Percentiles rank a stretch among this genome's conserved stretches.
These are phyloP conservation scores for Globisporangium spiculum DNA, from an alignment of 352 stramenopile species.

Conservation along the genomic window DNA sequence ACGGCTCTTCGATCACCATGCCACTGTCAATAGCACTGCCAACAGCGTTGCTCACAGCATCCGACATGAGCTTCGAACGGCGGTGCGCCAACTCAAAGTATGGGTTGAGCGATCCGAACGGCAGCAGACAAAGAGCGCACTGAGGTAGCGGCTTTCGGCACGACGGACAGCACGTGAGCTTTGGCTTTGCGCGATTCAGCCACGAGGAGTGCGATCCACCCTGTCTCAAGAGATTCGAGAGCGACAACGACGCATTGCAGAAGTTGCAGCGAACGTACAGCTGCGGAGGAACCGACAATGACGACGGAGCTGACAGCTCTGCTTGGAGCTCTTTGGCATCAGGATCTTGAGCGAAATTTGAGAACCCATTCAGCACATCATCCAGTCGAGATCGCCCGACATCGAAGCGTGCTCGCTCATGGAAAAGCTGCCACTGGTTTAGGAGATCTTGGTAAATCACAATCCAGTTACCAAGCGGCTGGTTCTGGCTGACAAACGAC, in stretches of 20 bases:
- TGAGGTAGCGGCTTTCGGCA: slow-evolving; percentile 93
- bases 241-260: slow-evolving; percentile 88
- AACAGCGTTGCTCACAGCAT: slow-evolving; percentile 42
- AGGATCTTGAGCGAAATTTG: slow-evolving; percentile 48
- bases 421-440: slow-evolving; percentile 94
- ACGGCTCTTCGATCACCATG: slow-evolving; percentile 48
- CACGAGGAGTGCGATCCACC: slow-evolving; percentile 90
- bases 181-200: slow-evolving; percentile 87
- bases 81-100: slow-evolving; percentile 93
- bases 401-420: slow-evolving; percentile 91
- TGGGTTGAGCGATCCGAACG: slow-evolving; percentile 92
- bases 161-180: slow-evolving; percentile 87
- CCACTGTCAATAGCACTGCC: slow-evolving; percentile 30
- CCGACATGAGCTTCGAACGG: slow-evolving; percentile 56
- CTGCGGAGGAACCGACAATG: slow-evolving; percentile 72
- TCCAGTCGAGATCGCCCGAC: slow-evolving; percentile 89
- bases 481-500: slow-evolving; percentile 51
- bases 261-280: slow-evolving; percentile 95
- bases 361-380: slow-evolving; percentile 78
- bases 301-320: slow-evolving; percentile 41
- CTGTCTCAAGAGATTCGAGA: slow-evolving; percentile 84
- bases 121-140: slow-evolving; percentile 92
- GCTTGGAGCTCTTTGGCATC: slow-evolving; percentile 46
- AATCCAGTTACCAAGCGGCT: slow-evolving; percentile 84
- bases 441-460: slow-evolving; percentile 90